Percentiles rank a stretch among this genome's conserved stretches.
Conservation (phyloP, 2,329 filamentous ascomycete genomes). For the Diaporthe batatas region DNA sequence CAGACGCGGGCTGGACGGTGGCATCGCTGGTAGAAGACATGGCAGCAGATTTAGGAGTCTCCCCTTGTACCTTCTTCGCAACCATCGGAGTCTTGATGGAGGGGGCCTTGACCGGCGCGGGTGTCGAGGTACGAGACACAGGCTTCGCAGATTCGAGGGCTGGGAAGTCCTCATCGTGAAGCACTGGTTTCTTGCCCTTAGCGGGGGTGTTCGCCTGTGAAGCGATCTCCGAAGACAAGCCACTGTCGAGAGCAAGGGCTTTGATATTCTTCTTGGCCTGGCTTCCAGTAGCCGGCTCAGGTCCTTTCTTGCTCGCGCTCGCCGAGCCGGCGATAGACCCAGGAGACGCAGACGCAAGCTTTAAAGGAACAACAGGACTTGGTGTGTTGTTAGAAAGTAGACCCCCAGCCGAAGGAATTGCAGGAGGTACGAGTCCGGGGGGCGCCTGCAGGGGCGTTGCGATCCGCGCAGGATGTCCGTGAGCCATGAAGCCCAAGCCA, state of each 20-base stretch:
- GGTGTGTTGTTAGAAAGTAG: constrained; percentile 44
- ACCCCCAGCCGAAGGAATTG: constrained; percentile 27
- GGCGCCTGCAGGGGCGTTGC: constrained; percentile 41
- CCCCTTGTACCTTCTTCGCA: constrained; percentile 50
- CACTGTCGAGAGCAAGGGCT: constrained; percentile 59
- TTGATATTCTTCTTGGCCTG: constrained; percentile 54
- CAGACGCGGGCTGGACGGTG: constrained; percentile 5
- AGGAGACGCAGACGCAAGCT: constrained; percentile 47
- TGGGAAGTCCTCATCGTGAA: constrained; percentile 75
- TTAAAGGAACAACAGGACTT: constrained; percentile 51
- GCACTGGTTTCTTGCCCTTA: constrained; percentile 51
- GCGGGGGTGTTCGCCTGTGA: constrained; percentile 50
- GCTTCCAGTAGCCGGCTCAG: constrained; percentile 43
- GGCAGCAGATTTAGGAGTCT: constrained; percentile 41
- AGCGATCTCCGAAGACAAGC: constrained; percentile 61
- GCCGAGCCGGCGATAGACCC: constrained; percentile 45
- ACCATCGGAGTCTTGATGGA: constrained; percentile 51
- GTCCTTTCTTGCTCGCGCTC: constrained; percentile 43
- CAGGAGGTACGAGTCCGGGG: constrained; percentile 41
- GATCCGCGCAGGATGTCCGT: constrained; percentile 41
- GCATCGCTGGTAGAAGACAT: constrained; percentile 27
- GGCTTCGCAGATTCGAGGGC: constrained; percentile 64
- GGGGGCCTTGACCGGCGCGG: constrained; percentile 50
- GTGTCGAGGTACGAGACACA: constrained; percentile 45
- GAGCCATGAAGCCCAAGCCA: constrained; percentile 40